A percentile compares a stretch with the other conserved stretches of the same genome.
phyloP scores from a whole-genome alignment of 1,139 yeast species.

The Suhomyces bolitotheri region DNA sequence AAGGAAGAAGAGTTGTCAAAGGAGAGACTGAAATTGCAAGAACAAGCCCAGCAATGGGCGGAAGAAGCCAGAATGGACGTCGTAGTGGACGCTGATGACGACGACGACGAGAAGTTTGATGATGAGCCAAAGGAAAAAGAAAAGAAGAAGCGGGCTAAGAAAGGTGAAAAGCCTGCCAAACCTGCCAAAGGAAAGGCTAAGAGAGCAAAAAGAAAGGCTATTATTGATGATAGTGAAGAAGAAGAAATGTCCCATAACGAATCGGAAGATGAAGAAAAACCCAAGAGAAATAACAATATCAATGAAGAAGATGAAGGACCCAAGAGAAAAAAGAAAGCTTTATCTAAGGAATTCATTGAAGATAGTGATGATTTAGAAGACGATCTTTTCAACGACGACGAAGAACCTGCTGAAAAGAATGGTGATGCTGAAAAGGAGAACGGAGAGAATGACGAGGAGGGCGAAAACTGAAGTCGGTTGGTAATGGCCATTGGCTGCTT shows the following conservation, averaged over 20 bases:
- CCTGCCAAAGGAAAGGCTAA: conserved; percentile 9
- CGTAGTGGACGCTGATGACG: conserved; percentile 37
- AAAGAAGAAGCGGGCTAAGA: conserved; percentile 21
- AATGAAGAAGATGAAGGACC: conserved; percentile 23
- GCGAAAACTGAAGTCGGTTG: conserved; percentile 13
- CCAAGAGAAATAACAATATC: conserved; percentile 17
- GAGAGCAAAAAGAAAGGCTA: conserved; percentile 24
- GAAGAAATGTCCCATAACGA: conserved; percentile 16
- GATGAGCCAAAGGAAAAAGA: conserved; percentile 21
- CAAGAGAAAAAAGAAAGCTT: conserved; percentile 32
- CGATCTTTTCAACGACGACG: conserved; percentile 16
- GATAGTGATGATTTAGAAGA: conserved; percentile 55
- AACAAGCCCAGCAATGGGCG: conserved; percentile 83
- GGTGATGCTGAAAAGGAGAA: conserved; percentile 17
- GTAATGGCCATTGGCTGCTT: conserved; percentile 2
- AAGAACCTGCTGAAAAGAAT: conserved; percentile 16
- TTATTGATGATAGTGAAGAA: conserved; percentile 24
- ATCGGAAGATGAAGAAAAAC: conserved; percentile 14
- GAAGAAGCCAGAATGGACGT: conserved; percentile 49
- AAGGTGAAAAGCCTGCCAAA: conserved; percentile 3
- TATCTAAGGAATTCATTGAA: conserved; percentile 50
- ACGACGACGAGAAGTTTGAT: conserved; percentile 27
- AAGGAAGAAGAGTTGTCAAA: conserved; percentile 57
- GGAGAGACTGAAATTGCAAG: conserved; percentile 72
- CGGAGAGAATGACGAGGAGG: conserved; percentile 26